Base-by-base conservation (phyloP, 805 yeast species). In the Kodamaea kakaduensis region DNA sequence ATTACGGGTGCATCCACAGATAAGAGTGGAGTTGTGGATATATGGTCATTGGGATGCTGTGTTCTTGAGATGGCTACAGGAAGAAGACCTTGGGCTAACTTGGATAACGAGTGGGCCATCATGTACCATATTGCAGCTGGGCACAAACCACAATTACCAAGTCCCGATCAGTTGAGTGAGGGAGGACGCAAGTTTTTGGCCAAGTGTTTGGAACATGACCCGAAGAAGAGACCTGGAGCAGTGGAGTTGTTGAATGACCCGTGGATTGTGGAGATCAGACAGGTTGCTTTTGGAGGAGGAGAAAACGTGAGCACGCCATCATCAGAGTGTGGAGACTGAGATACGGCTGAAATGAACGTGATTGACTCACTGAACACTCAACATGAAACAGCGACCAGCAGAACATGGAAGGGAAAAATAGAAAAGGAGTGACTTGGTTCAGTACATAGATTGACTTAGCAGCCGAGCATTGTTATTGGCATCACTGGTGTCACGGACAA, bases 101-200 rank as follows among this genome's bases (percentile, higher is more conserved):
- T 88, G 42, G 98, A 93, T 52, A 93, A 93, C 53, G 97, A 90
- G 54, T 93, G 94, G 94, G 96, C 97, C 2, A 85, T 93, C 34
- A 90, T 93, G 97, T 93, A 89, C 53, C 96, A 87, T 56, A 93
- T 93, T 52, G 97, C 97, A 0, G 94, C 95, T 2, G 96, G 96
- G 1, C 93, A 86, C 54, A 70, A 77, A 40, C 98, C 98, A 0
- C 87, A 77, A 48, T 67, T 90, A 35, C 98, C 98, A 4, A 57
- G 78, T 0, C 60, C 70, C 1, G 93, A 83, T 41, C 96, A 87
- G 58, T 65, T 93, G 36, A 80, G 93, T 46, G 73, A 69, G 10
- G 75, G 69, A 9, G 97, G 98, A 12, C 71, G 68, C 33, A 67
- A 67, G 15, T 89, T 93, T 56, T 60, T 93, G 45, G 67, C 76